Evolutionary conservation across 495 filamentous ascomycete genomes (phyloP).

Genomic region (Xylaria telfairii): DNA sequence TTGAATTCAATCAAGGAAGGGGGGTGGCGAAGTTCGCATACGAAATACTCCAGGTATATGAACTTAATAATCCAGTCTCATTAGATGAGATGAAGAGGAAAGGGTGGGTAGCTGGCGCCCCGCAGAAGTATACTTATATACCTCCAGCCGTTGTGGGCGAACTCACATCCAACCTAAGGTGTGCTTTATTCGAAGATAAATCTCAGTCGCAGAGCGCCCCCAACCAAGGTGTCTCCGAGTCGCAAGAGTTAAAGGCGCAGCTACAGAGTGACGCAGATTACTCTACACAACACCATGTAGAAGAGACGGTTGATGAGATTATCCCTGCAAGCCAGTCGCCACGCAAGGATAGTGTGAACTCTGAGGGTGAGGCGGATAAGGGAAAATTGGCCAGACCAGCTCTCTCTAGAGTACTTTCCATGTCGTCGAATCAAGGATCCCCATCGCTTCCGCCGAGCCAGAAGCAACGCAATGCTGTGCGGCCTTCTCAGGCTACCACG

Average conservation of each 20-base stretch:
- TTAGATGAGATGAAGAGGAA: conserved; percentile 48
- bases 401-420: conserved; percentile 19
- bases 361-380: not conserved
- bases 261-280: conserved; percentile 51
- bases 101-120: conserved; percentile 47
- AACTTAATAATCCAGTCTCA: conserved; percentile 57
- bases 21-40: conserved; percentile 46
- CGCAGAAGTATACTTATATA: conserved; percentile 48
- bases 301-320: conserved; percentile 33
- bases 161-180: conserved; percentile 52
- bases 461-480: conserved; percentile 28
- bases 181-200: conserved; percentile 44
- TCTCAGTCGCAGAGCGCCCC: conserved; percentile 13
- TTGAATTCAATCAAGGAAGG: conserved; percentile 53
- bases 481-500: conserved; percentile 54
- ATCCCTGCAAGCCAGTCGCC: conserved; percentile 43
- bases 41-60: conserved; percentile 57
- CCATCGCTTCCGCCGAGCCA: conserved; percentile 24
- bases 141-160: conserved; percentile 54
- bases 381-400: conserved; percentile 29
- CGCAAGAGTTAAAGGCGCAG: conserved; percentile 56
- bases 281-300: conserved; percentile 44
- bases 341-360: conserved; percentile 17
- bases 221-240: conserved; percentile 37
- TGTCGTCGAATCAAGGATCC: conserved; percentile 12